These are phyloP conservation scores for Phtheirospermum japonicum DNA, from an alignment of 257 asterid genomes.

Conservation along the genomic window DNA sequence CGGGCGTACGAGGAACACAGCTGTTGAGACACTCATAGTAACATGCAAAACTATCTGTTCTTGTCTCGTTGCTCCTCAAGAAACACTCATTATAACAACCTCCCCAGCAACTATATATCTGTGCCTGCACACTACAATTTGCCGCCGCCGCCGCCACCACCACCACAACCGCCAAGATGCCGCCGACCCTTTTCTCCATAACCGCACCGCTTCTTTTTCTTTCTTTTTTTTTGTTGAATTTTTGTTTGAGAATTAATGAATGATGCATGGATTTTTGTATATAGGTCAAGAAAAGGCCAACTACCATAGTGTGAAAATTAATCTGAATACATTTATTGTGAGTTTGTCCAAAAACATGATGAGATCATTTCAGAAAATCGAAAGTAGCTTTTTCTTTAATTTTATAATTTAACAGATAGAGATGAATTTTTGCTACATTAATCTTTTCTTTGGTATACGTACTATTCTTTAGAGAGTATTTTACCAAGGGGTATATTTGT, in stretches of 20 bases:
- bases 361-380: slow-evolving; percentile 2
- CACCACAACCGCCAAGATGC: slow-evolving; percentile 15
- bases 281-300: slow-evolving; percentile 32
- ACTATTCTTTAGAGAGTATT: no score
- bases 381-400: no score
- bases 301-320: no score
- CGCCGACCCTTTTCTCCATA: slow-evolving; percentile 28
- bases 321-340: slow-evolving; percentile 5
- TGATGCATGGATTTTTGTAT: slow-evolving; percentile 21
- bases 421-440: no score
- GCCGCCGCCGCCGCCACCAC: slow-evolving; percentile 22
- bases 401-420: neutral
- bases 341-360: neutral
- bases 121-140: slow-evolving; percentile 23
- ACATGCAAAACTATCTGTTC: slow-evolving; percentile 30
- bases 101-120: slow-evolving; percentile 52
- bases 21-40: slow-evolving; percentile 38
- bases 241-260: neutral
- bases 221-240: slow-evolving; percentile 2
- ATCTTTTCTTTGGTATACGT: no score
- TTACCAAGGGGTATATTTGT: no score
- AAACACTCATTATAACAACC: slow-evolving; percentile 59
- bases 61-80: slow-evolving; percentile 10
- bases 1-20: slow-evolving; percentile 39
- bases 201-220: neutral